phyloP scores from a whole-genome alignment of 306 rosid genomes.

The Argentina anserina region DNA sequence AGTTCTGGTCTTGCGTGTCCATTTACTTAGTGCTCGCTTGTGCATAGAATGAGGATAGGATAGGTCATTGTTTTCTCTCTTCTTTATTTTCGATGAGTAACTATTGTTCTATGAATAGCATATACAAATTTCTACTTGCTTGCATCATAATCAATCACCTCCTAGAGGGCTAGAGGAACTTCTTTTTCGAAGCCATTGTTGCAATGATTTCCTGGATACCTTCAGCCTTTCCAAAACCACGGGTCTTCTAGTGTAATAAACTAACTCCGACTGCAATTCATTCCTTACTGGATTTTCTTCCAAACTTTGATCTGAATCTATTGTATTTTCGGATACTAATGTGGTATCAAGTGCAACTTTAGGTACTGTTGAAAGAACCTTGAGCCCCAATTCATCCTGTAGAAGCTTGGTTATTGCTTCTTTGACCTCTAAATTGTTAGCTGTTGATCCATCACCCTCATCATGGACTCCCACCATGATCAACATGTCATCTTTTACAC shows the following conservation, averaged over 20 bases:
- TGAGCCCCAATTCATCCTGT: slow-evolving; percentile 65
- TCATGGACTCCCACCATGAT: slow-evolving; percentile 65
- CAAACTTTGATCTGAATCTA: slow-evolving; percentile 24
- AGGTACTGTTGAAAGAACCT: slow-evolving; percentile 51
- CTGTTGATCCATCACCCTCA: slow-evolving; percentile 40
- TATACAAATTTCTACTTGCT: slow-evolving; percentile 21
- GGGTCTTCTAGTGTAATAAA: slow-evolving; percentile 65
- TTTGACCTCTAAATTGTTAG: slow-evolving; percentile 47
- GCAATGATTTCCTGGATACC: slow-evolving; percentile 69
- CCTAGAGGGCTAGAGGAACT: slow-evolving; percentile 8
- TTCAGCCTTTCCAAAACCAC: slow-evolving; percentile 60
- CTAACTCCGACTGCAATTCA: slow-evolving; percentile 25
- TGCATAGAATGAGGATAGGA: neutral
- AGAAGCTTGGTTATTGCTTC: slow-evolving; percentile 67
- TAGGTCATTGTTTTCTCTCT: neutral
- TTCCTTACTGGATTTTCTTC: slow-evolving; percentile 31
- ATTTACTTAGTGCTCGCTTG: neutral
- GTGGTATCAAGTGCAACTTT: slow-evolving; percentile 35
- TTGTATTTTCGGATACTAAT: slow-evolving; percentile 24
- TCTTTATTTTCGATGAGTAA: neutral
- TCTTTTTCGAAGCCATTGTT: slow-evolving; percentile 58
- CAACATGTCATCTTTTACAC: slow-evolving; percentile 67
- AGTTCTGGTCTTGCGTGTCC: neutral
- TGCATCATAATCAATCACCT: slow-evolving; percentile 13
- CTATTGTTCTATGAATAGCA: slow-evolving; percentile 4